These are phyloP conservation scores for Saccharomyces mikatae DNA, from an alignment of 805 yeast genomes.

Conservation along the genomic window DNA sequence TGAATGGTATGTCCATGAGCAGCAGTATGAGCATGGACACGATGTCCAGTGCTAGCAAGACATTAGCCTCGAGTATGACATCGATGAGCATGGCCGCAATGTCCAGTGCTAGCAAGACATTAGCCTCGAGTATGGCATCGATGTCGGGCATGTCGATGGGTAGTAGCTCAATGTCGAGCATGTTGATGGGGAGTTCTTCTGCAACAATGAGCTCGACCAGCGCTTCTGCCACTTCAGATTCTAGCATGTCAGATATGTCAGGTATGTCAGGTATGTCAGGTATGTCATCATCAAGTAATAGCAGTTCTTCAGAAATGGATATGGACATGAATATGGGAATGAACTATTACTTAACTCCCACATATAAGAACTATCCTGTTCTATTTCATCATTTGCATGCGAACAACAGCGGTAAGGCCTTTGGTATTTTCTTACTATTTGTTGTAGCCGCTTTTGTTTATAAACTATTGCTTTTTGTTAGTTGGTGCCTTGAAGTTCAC, in stretches of 20 bases:
- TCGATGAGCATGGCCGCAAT: neutral
- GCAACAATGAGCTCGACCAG: neutral
- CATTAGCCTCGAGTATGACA: slow-evolving; percentile 5
- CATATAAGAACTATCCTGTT: slow-evolving; percentile 51
- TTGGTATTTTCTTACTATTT: slow-evolving; percentile 61
- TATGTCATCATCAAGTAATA: slow-evolving; percentile 5
- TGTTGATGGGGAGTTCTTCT: slow-evolving; percentile 4
- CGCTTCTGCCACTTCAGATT: neutral
- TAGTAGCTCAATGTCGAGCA: neutral
- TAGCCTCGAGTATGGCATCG: slow-evolving; percentile 1
- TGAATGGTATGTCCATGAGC: neutral
- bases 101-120: neutral
- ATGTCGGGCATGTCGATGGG: slow-evolving; percentile 1
- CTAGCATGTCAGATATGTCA: slow-evolving; percentile 2
- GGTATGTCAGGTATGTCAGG: slow-evolving; percentile 1
- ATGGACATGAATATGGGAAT: slow-evolving; percentile 34
- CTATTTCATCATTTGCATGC: slow-evolving; percentile 51
- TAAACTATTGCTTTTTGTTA: slow-evolving; percentile 50
- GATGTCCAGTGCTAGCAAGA: neutral
- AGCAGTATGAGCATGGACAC: slow-evolving; percentile 3
- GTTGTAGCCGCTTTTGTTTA: slow-evolving; percentile 52
- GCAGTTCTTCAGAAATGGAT: slow-evolving; percentile 6
- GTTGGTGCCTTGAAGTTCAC: slow-evolving; percentile 58
- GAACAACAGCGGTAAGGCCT: slow-evolving; percentile 48
- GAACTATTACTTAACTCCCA: slow-evolving; percentile 51